Percentiles rank a stretch among this genome's conserved stretches.
Evolutionary conservation across 495 filamentous ascomycete species (phyloP).

Genomic region (Cercophora scortea): DNA sequence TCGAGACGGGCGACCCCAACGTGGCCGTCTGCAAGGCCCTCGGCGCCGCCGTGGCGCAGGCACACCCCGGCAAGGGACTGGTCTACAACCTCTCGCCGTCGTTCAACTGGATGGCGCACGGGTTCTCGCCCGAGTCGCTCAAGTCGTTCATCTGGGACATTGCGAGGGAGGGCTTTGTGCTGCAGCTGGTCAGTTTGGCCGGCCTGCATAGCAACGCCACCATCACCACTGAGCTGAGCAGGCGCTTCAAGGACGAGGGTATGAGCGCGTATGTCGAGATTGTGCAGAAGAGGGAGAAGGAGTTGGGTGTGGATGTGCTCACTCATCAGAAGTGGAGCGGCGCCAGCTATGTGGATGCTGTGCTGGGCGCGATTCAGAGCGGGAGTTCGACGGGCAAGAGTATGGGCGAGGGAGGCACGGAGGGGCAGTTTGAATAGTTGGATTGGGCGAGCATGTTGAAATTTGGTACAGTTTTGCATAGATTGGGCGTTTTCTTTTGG

Average conservation of each 20-base stretch:
- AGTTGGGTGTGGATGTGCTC: slow-evolving; percentile 84
- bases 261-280: slow-evolving; percentile 95
- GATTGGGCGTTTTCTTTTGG: neutral
- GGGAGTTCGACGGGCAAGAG: slow-evolving; percentile 76
- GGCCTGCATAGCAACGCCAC: slow-evolving; percentile 86
- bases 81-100: slow-evolving; percentile 95
- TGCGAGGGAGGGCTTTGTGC: slow-evolving; percentile 83
- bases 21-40: slow-evolving; percentile 70
- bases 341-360: slow-evolving; percentile 85
- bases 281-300: slow-evolving; percentile 83
- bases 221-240: slow-evolving; percentile 76
- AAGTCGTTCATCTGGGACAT: slow-evolving; percentile 94
- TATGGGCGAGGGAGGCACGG: slow-evolving; percentile 79
- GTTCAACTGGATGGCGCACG: slow-evolving; percentile 98
- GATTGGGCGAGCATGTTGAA: neutral
- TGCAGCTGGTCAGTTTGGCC: slow-evolving; percentile 88
- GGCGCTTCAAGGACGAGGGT: slow-evolving; percentile 76
- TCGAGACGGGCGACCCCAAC: slow-evolving; percentile 85
- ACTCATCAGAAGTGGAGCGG: slow-evolving; percentile 99
- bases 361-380: slow-evolving; percentile 85
- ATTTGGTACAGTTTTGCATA: neutral
- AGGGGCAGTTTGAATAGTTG: slow-evolving; percentile 44
- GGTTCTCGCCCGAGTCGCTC: slow-evolving; percentile 70
- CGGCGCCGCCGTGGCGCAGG: slow-evolving; percentile 60
- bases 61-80: slow-evolving; percentile 69